Base-by-base conservation (phyloP, 2,329 filamentous ascomycete genomes). In the Colletotrichum agaves region DNA sequence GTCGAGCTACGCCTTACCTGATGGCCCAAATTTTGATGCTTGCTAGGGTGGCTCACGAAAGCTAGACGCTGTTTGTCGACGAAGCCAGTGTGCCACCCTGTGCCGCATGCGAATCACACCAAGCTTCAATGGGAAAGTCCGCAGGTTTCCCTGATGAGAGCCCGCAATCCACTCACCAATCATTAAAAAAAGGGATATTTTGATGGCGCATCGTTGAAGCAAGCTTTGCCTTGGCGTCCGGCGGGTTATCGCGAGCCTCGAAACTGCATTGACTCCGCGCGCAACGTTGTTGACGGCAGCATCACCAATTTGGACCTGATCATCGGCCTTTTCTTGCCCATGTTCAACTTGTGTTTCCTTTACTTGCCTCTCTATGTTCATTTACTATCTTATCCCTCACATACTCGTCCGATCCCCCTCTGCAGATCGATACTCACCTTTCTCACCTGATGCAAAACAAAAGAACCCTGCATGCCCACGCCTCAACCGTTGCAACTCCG, bases 381-480 rank as follows among this genome's bases (percentile, higher is more conserved):
- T 49, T 55, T 64, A 47, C 53, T 41, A 21, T 35, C 31, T 50
- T 46, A 31, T 35, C 44, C 19, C 52, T 52, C 27, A 27, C 23
- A 19, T 49, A 23, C 44, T 55, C 43, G 43, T 44, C 47, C 13
- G 65, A 43, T 63, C 59, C 47, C 59, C 27, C 47, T 52, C 57
- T 58, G 52, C 67, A 69, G 67, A 69, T 69, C 67, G 49, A 33
- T 57, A 35, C 56, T 61, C n/a, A 49, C 56, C 52, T 12, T 35
- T 64, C 46, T 67, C 60, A 46, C 31, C 53, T 55, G 47, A 60
- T 46, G 65, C 60, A 49, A 59, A 49, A 68, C 60, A 49, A 59
- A 49, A 64, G 39, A 23, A 72, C 72, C 71, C 68, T 69, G 65
- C 60, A 61, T 64, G 72, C 72, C 74, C 74, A 74, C 73, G 69